Evolutionary conservation across 148 eudicot species (phyloP), one percentile per base, ranked within the genome.

Genomic region (Persicaria maculosa): DNA sequence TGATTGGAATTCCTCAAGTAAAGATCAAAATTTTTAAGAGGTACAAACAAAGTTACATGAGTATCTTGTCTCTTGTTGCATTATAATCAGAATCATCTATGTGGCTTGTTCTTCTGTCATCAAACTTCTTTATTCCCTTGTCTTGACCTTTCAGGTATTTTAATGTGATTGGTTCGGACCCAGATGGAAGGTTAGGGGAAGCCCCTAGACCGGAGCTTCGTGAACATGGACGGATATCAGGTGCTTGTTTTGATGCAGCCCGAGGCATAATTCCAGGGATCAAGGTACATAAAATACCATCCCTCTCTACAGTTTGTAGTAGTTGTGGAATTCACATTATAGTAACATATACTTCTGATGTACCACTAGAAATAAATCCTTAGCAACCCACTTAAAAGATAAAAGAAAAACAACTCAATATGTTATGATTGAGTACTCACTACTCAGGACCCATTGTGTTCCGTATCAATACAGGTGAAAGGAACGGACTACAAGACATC

Each of bases 191-290:
- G 78, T 80, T 94, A 72, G 97, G 98, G 72, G 98, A 93, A 84
- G 98, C 98, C 81, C 98, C 98, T 47, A 91, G 90, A 69, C 93
- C 97, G 14, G 98, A 93, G 81, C 72, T 91, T 71, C 91, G 97
- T 31, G 93, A 83, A 72, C 98, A 91, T 81, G 97, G 98, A 40
- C 84, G 98, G 19, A 91, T 91, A 77, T 94, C 98, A 44, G 98
- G 98, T 79, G 98, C 98, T 53, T 91, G 98, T 78, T 94, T 91
- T 79, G 97, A 94, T 88, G 98, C 98, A 36, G 98, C 98, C 79
- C 98, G 93, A 45, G 93, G 93, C 25, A 89, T 94, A 75, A 90
- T 70, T 67, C 80, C 87, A 14, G 97, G 95, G 11, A 85, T 94
- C 48, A 88, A 91, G 91, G 98, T 93, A 75, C 12, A 44, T 40